Evolutionary conservation across 306 rosid species (phyloP).

Genomic region (Dicorynia guianensis): DNA sequence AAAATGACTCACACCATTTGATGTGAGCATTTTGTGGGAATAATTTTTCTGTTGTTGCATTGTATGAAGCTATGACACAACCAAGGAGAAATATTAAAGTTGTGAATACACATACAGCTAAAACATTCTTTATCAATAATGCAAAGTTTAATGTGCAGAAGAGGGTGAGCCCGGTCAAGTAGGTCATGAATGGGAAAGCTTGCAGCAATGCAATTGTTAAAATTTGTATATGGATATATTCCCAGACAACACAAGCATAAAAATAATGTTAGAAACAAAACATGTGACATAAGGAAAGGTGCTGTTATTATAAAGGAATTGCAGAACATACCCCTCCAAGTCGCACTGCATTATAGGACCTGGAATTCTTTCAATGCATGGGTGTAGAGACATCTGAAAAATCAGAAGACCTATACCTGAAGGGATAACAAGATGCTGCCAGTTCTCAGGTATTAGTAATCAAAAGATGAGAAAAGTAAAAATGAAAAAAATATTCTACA

Average conservation of each 20-base stretch:
- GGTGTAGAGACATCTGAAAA: too few species aligned
- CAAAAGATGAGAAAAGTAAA: too few species aligned
- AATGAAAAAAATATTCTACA: too few species aligned
- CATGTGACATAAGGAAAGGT: background rate
- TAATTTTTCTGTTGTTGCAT: too few species aligned
- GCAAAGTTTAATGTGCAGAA: slow-evolving; percentile 46
- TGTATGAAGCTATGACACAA: background rate
- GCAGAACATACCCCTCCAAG: slow-evolving; percentile 43
- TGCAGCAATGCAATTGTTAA: slow-evolving; percentile 56
- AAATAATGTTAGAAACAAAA: background rate
- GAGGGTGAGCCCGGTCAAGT: slow-evolving; percentile 50
- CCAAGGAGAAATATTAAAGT: background rate
- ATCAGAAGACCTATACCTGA: too few species aligned
- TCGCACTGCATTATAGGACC: too few species aligned
- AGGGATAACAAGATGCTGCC: too few species aligned
- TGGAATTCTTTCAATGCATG: too few species aligned
- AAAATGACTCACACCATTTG: too few species aligned
- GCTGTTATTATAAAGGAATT: background rate
- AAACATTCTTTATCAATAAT: slow-evolving; percentile 51
- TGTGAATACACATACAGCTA: slow-evolving; percentile 51
- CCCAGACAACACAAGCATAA: background rate
- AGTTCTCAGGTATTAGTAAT: too few species aligned
- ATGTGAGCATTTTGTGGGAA: too few species aligned
- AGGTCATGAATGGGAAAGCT: slow-evolving; percentile 52
- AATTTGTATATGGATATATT: slow-evolving; percentile 43